phyloP scores from a whole-genome alignment of 768 basidiomycete species.

The Podaxis sp. region DNA sequence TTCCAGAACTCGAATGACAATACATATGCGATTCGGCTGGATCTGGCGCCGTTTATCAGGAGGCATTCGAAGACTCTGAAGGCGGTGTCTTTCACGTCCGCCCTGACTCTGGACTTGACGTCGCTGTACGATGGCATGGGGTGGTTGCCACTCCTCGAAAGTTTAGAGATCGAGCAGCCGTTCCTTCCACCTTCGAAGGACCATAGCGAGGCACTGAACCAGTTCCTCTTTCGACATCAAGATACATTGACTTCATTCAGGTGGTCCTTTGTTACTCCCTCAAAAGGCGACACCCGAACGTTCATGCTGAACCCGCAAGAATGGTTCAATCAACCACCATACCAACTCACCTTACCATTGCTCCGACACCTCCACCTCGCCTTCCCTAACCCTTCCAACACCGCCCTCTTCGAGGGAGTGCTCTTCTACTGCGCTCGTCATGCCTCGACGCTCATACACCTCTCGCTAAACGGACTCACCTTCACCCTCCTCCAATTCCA shows the following conservation, averaged over 20 bases:
- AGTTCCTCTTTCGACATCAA: constrained; percentile 8
- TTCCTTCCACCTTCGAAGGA: constrained; percentile 1
- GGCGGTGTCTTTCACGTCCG: background rate
- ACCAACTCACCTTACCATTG: constrained; percentile 3
- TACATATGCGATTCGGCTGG: constrained; percentile 9
- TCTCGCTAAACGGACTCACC: constrained; percentile 6
- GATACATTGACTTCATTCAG: constrained; percentile 7
- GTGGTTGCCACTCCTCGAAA: constrained; percentile 3
- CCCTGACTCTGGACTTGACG: constrained; percentile 1
- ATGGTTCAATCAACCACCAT: constrained; percentile 12
- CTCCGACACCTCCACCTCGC: background rate
- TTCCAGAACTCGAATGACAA: constrained; percentile 8
- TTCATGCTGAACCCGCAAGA: constrained; percentile 1
- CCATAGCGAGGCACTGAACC: constrained; percentile 8
- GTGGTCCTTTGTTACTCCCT: constrained; percentile 4
- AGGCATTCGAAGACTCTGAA: constrained; percentile 12
- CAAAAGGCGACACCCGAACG: background rate
- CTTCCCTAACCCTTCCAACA: constrained; percentile 3
- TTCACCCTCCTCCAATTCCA: constrained; percentile 9
- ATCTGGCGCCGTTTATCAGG: constrained; percentile 10
- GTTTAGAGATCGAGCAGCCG: constrained; percentile 11
- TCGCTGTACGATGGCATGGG: constrained; percentile 12
- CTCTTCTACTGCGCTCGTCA: constrained; percentile 12
- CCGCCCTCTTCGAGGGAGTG: constrained; percentile 6
- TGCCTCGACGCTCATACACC: constrained; percentile 7